Percentiles rank a stretch among this genome's conserved stretches.
Conservation (phyloP, 1,284 basidiomycete genomes). For the Moesziomyces sp. region DNA sequence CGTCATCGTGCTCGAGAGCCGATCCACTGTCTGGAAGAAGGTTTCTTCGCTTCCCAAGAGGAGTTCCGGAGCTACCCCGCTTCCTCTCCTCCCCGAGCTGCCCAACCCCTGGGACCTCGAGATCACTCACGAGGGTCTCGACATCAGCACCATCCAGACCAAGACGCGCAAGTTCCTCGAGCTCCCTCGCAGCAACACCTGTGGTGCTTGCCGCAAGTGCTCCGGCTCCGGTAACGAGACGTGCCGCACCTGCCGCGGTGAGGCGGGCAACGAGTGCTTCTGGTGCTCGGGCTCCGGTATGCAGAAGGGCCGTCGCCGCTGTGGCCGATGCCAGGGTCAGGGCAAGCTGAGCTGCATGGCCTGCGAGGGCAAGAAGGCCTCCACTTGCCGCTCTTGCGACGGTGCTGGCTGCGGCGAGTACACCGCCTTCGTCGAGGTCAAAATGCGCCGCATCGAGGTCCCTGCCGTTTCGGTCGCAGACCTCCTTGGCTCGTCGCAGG, state of each 20-base stretch:
- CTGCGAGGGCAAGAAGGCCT: constrained; percentile 44
- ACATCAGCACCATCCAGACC: constrained; percentile 40
- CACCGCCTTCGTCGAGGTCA: constrained; percentile 52
- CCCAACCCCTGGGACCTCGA: constrained; percentile 53
- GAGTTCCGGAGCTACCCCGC: constrained; percentile 8
- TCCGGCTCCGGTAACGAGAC: constrained; percentile 37
- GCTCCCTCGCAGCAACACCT: constrained; percentile 33
- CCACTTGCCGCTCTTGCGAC: constrained; percentile 47
- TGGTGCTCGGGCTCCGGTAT: constrained; percentile 53
- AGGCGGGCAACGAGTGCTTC: constrained; percentile 55
- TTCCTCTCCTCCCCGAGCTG: constrained; percentile 45
- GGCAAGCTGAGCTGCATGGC: constrained; percentile 44
- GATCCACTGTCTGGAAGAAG: constrained; percentile 44
- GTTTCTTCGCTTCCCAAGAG: constrained; percentile 22
- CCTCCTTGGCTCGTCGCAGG: constrained; percentile 23
- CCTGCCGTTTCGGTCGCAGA: constrained; percentile 52
- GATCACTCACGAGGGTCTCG: constrained; percentile 45
- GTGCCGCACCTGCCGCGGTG: constrained; percentile 48
- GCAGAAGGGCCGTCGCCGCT: constrained; percentile 50
- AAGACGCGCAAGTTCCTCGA: constrained; percentile 56
- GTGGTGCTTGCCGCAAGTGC: constrained; percentile 46
- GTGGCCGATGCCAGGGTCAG: constrained; percentile 52
- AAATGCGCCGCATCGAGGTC: constrained; percentile 52
- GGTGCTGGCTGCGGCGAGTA: constrained; percentile 45
- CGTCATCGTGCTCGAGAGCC: constrained; percentile 48